Evolutionary conservation across 768 basidiomycete species (phyloP).

Genomic region (Cyathus striatus): DNA sequence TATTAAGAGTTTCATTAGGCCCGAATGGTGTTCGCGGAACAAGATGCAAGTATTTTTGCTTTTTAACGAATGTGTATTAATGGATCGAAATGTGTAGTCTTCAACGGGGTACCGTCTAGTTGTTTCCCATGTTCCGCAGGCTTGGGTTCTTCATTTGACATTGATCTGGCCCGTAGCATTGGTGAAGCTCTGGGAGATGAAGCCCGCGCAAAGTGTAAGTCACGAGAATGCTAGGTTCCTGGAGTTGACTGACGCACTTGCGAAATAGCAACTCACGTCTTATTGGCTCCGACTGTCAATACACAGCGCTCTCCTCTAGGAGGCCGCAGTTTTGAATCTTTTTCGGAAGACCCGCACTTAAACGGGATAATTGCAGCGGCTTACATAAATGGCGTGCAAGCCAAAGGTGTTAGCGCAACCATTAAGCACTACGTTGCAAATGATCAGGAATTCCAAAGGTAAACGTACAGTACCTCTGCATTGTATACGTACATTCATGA

Average conservation of each 20-base stretch:
- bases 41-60: conserved; percentile 31
- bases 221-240: too few species aligned
- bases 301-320: conserved; percentile 57
- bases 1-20: conserved; percentile 19
- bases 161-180: conserved; percentile 38
- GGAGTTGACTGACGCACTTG: too few species aligned
- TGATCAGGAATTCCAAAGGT: conserved; percentile 58
- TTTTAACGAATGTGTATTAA: conserved; percentile 30
- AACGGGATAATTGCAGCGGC: conserved; percentile 52
- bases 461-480: background rate
- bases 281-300: conserved; percentile 63
- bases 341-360: conserved; percentile 57
- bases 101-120: conserved; percentile 50
- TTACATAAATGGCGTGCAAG: conserved; percentile 61
- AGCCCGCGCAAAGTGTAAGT: conserved; percentile 40
- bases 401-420: conserved; percentile 50
- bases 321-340: conserved; percentile 57
- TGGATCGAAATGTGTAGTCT: conserved; percentile 24
- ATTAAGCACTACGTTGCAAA: conserved; percentile 65
- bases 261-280: conserved; percentile 39
- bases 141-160: conserved; percentile 51
- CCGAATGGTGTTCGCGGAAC: conserved; percentile 47
- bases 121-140: conserved; percentile 58
- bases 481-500: too few species aligned
- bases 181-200: conserved; percentile 52